These are phyloP conservation scores for Phytophthora fragariae DNA, from an alignment of 352 stramenopile genomes.

Conservation along the genomic window DNA sequence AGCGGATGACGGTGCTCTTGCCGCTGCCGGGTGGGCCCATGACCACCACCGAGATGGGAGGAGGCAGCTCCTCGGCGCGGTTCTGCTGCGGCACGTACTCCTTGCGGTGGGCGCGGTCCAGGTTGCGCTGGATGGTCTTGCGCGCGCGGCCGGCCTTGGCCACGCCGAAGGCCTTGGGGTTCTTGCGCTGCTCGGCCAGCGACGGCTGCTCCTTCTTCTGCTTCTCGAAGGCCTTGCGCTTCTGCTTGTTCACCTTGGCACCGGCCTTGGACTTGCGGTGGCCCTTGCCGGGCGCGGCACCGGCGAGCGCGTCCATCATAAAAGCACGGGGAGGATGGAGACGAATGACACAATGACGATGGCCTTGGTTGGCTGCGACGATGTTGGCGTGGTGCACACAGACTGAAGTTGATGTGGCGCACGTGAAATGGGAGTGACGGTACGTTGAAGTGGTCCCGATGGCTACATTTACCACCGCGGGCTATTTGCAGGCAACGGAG, in stretches of 20 bases:
- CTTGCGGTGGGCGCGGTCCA: conserved; percentile 97
- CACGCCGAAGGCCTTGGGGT: conserved; percentile 97
- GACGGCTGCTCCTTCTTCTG: conserved; percentile 84
- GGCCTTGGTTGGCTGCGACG: conserved; percentile 30
- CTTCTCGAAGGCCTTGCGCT: conserved; percentile 91
- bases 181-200: conserved; percentile 94
- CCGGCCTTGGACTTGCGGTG: conserved; percentile 88
- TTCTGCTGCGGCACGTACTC: conserved; percentile 95
- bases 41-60: conserved; percentile 97
- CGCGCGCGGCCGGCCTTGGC: conserved; percentile 96
- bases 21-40: conserved; percentile 97
- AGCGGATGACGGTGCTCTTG: conserved; percentile 98
- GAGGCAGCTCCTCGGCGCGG: conserved; percentile 86
- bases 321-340: neutral
- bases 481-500: too few species aligned
- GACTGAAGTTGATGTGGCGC: neutral
- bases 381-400: conserved; percentile 11
- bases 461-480: too few species aligned
- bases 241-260: conserved; percentile 96
- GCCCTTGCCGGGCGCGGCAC: conserved; percentile 54
- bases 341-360: conserved; percentile 20
- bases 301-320: conserved; percentile 50
- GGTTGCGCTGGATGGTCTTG: conserved; percentile 97
- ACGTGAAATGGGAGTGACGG: conserved; percentile 3
- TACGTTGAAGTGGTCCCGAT: conserved; percentile 16